Conservation (phyloP, 1,284 basidiomycete genomes). For the Ceratobasidium sp. region DNA sequence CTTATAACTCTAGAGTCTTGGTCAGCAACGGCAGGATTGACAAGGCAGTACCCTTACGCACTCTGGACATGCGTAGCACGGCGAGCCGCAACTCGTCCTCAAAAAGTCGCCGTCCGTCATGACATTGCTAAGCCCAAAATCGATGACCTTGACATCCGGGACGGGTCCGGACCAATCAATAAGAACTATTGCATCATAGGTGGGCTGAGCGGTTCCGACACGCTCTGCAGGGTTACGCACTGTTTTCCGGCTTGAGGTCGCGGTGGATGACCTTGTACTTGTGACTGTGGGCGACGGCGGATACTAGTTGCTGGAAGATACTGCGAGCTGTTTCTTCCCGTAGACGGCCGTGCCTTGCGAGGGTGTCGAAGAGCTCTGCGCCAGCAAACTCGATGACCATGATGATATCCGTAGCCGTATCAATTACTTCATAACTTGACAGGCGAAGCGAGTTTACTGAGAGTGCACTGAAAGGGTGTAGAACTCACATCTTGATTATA, state of each 20-base stretch:
- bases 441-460: neutral
- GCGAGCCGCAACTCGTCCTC: constrained; percentile 93
- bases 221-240: constrained; percentile 1
- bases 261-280: constrained; percentile 94
- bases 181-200: constrained; percentile 24
- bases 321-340: constrained; percentile 83
- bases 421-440: constrained; percentile 92
- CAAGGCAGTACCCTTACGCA: neutral
- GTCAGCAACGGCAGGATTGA: constrained; percentile 62
- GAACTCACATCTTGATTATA: constrained; percentile 90
- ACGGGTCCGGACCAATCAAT: constrained; percentile 57
- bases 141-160: constrained; percentile 87
- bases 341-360: constrained; percentile 89
- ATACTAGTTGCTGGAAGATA: constrained; percentile 97
- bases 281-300: constrained; percentile 95
- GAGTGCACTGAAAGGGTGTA: neutral
- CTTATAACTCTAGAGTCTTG: constrained; percentile 33
- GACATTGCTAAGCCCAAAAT: constrained; percentile 85
- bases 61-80: constrained; percentile 96
- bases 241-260: constrained; percentile 95
- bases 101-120: constrained; percentile 96
- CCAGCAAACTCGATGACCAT: constrained; percentile 95
- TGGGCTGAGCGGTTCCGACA: neutral
- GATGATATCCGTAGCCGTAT: constrained; percentile 91
- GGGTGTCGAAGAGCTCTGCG: constrained; percentile 96